Base-by-base conservation (phyloP, 345 rosid genomes). In the Bretschneidera sinensis region DNA sequence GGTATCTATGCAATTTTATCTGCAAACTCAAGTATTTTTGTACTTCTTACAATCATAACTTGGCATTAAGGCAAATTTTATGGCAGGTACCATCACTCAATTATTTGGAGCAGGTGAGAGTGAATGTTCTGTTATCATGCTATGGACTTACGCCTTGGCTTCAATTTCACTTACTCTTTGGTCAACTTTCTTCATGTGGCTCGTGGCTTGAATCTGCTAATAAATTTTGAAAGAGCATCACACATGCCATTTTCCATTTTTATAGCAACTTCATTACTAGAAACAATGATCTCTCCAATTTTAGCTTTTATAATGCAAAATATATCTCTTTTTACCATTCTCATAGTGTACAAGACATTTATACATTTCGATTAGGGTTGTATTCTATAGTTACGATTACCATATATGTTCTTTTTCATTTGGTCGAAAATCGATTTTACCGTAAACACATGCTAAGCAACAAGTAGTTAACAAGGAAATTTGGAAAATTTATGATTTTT, bases 171-270 rank as follows among this genome's bases (percentile, higher is more conserved):
- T 84, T 39, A 82, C 90, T 28, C 54, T 80, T 24, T 86, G 90
- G 94, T 82, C 94, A 0, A 84, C 86, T 0, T 73, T 75, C 57
- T 86, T 82, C 74, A 63, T 87, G 88, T 84, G 89, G 89, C 77
- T 84, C 17, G 80, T 84, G 18, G 75, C 83, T 57, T 81, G 62
- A 61, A 50, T 1, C n/a, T n/a, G n/a, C n/a, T n/a, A n/a, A n/a
- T n/a, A n/a, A n/a, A n/a, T n/a, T n/a, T n/a, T n/a, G n/a, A n/a
- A n/a, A n/a, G n/a, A n/a, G n/a, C n/a, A n/a, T 28, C 21, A 28
- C 19, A 7, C 19, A 57, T n/a, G 54, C 21, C 31, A 4, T 11
- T 24, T 51, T 45, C 9, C 60, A 17, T 25, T 19, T 19, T 9
- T 35, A 24, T 17, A 9, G 14, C 52, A 28, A 28, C 4, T 1